A percentile compares a stretch with the other conserved stretches of the same genome.
Conservation (phyloP, 805 yeast species). For the Kuraishia cidri region DNA sequence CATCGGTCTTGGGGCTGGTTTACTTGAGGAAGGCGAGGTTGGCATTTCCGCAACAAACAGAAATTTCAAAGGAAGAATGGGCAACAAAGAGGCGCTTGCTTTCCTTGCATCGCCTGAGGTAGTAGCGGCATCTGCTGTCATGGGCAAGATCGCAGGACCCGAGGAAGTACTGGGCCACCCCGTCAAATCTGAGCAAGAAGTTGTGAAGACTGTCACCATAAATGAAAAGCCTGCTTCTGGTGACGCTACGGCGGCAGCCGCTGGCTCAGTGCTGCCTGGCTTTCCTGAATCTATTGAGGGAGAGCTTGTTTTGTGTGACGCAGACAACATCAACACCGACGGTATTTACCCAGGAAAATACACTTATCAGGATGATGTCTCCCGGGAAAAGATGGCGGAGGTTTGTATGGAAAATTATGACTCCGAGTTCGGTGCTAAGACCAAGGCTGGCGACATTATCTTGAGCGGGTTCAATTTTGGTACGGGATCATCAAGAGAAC, state of each 20-base stretch:
- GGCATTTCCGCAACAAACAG: constrained; percentile 98
- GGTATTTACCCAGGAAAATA: constrained; percentile 99
- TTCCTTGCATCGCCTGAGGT: constrained; percentile 96
- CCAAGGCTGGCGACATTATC: constrained; percentile 81
- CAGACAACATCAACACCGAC: constrained; percentile 95
- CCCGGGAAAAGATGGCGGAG: constrained; percentile 94
- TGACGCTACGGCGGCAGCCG: constrained; percentile 23
- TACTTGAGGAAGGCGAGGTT: constrained; percentile 91
- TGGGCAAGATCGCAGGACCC: constrained; percentile 90
- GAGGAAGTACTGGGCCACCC: constrained; percentile 65
- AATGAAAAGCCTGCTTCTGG: constrained; percentile 19
- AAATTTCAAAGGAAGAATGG: constrained; percentile 99
- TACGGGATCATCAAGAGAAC: constrained; percentile 97
- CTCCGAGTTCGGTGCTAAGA: constrained; percentile 73
- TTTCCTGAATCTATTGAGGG: constrained; percentile 89
- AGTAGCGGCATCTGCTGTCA: constrained; percentile 96
- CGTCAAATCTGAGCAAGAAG: constrained; percentile 36
- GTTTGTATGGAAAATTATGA: constrained; percentile 99
- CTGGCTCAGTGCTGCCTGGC: constrained; percentile 77
- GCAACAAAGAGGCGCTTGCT: constrained; percentile 92
- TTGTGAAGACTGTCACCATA: constrained; percentile 31
- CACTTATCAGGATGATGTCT: constrained; percentile 96
- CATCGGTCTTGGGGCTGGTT: constrained; percentile 93
- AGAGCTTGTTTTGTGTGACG: constrained; percentile 91
- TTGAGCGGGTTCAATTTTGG: constrained; percentile 95